A percentile compares a stretch with the other conserved stretches of the same genome.
Evolutionary conservation across 192 early-diverging fungal genomes (phyloP).

Genomic region (Coemansia guatemalensis): DNA sequence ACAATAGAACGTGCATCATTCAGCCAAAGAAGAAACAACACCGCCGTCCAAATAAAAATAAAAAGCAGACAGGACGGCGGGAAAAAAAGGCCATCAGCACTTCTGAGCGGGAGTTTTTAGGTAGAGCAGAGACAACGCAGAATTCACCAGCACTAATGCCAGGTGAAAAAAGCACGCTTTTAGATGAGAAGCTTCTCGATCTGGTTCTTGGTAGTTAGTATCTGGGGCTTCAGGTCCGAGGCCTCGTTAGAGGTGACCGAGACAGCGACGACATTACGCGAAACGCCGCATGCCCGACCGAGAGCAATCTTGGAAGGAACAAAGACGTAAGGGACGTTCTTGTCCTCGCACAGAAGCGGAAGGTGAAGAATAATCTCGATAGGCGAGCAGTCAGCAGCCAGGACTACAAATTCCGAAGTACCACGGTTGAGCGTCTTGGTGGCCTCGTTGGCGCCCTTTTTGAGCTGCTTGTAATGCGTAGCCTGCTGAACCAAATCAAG

Average conservation of each 20-base stretch:
- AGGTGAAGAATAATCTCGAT: slow-evolving; percentile 97
- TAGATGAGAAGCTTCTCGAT: slow-evolving; percentile 80
- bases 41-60: slow-evolving; percentile 2
- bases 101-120: neutral
- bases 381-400: slow-evolving; percentile 98
- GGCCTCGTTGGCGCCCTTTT: slow-evolving; percentile 99
- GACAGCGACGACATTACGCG: slow-evolving; percentile 87
- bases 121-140: too few species aligned
- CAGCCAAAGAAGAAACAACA: slow-evolving; percentile 21
- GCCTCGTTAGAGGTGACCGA: slow-evolving; percentile 98
- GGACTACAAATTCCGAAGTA: slow-evolving; percentile 97
- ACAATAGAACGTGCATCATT: slow-evolving; percentile 51
- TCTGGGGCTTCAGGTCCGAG: slow-evolving; percentile 92
- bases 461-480: slow-evolving; percentile 98
- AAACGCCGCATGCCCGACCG: slow-evolving; percentile 97
- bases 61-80: neutral
- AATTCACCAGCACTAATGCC: neutral
- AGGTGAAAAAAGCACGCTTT: slow-evolving; percentile 9
- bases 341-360: slow-evolving; percentile 98
- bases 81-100: slow-evolving; percentile 32
- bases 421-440: slow-evolving; percentile 99
- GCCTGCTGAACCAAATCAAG: slow-evolving; percentile 98
- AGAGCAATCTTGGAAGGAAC: slow-evolving; percentile 95
- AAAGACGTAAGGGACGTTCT: slow-evolving; percentile 99
- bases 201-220: slow-evolving; percentile 82